These are phyloP conservation scores for Wickerhamomyces pijperi DNA, from an alignment of 805 yeast genomes.

Conservation along the genomic window DNA sequence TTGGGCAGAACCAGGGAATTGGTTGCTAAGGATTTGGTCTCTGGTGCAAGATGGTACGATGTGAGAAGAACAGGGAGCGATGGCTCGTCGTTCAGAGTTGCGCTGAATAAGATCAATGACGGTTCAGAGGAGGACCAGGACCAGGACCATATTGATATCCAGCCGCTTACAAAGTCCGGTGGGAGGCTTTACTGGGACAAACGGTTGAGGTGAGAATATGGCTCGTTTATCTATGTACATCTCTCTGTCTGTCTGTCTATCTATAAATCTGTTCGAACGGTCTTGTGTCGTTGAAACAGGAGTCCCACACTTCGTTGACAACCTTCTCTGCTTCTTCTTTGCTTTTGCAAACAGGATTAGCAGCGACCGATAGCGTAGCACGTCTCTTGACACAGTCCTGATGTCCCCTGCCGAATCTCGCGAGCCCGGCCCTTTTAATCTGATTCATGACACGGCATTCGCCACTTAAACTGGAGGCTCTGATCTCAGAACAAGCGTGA, in stretches of 20 bases:
- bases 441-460: conserved; percentile 90
- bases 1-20: conserved; percentile 70
- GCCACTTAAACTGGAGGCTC: conserved; percentile 89
- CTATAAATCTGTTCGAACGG: conserved; percentile 89
- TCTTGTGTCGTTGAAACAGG: conserved; percentile 89
- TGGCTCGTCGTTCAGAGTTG: conserved; percentile 9
- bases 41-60: conserved; percentile 33
- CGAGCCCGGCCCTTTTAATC: conserved; percentile 35
- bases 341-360: conserved; percentile 73
- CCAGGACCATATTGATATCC: conserved; percentile 14
- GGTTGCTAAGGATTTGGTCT: conserved; percentile 55
- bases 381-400: conserved; percentile 86
- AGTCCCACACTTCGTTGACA: conserved; percentile 82
- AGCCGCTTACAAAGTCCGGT: conserved; percentile 18
- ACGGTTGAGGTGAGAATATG: no score
- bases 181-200: conserved; percentile 15
- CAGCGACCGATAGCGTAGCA: conserved; percentile 74
- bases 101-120: conserved; percentile 5
- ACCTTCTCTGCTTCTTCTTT: conserved; percentile 65
- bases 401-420: conserved; percentile 63
- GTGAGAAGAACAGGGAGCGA: conserved; percentile 13
- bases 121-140: conserved; percentile 14
- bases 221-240: no score
- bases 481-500: conserved; percentile 93
- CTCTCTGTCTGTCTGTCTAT: no score